Conservation (phyloP, 1,284 basidiomycete species). For the Fomitiporia mediterranea region DNA sequence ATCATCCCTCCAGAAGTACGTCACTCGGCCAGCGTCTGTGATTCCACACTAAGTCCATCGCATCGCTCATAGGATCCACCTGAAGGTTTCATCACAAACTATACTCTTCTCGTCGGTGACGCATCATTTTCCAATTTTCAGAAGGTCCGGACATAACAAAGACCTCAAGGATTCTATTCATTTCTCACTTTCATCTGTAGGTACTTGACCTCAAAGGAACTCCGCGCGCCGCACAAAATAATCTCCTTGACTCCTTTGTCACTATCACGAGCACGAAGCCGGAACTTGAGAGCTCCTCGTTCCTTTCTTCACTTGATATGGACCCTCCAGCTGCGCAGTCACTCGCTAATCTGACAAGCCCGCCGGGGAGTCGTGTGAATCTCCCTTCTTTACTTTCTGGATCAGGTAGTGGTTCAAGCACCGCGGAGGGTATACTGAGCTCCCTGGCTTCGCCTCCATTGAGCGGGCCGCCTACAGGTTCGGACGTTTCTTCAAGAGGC, state of each 20-base stretch:
- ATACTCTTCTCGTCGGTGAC: conserved; percentile 88
- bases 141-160: conserved; percentile 55
- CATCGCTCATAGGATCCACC: conserved; percentile 65
- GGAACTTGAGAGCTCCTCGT: conserved; percentile 83
- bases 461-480: conserved; percentile 50
- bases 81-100: conserved; percentile 91
- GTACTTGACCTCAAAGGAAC: conserved; percentile 95
- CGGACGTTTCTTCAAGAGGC: conserved; percentile 35
- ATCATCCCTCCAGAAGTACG: conserved; percentile 85
- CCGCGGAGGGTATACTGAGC: conserved; percentile 50
- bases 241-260: conserved; percentile 86
- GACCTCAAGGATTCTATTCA: neutral
- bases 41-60: conserved; percentile 15
- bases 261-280: conserved; percentile 85
- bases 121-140: conserved; percentile 95
- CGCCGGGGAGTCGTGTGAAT: conserved; percentile 51
- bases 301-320: conserved; percentile 92
- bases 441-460: conserved; percentile 54
- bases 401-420: conserved; percentile 24
- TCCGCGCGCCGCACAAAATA: conserved; percentile 80
- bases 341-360: conserved; percentile 49
- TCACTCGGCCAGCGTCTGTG: conserved; percentile 4
- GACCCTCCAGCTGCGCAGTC: conserved; percentile 56
- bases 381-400: conserved; percentile 37
- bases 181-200: conserved; percentile 36